Percentiles rank a stretch among this genome's conserved stretches.
phyloP scores from a whole-genome alignment of 768 basidiomycete genomes.

The Xanthoconium stramineum region DNA sequence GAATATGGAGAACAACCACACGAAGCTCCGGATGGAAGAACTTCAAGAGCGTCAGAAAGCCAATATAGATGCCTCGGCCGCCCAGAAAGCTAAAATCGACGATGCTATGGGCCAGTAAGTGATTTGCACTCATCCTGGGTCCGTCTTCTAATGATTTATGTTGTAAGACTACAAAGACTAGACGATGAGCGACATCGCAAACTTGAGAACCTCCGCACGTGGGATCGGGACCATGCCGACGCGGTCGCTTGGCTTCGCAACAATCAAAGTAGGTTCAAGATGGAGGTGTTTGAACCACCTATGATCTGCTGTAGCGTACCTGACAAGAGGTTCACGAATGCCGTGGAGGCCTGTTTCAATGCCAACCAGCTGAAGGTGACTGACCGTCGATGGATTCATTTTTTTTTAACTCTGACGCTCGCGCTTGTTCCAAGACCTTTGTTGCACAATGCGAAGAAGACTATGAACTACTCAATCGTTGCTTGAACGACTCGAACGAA shows the following conservation, averaged over 20 bases:
- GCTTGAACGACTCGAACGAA: conserved; percentile 60
- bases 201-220: conserved; percentile 46
- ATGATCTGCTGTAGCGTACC: conserved; percentile 69
- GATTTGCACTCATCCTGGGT: not conserved
- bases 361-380: conserved; percentile 60
- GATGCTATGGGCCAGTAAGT: conserved; percentile 29
- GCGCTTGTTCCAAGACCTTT: conserved; percentile 56
- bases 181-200: conserved; percentile 58
- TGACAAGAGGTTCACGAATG: conserved; percentile 56
- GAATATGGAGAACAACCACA: conserved; percentile 25
- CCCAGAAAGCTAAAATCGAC: conserved; percentile 32
- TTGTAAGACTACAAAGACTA: conserved; percentile 50
- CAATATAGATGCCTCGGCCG: conserved; percentile 34
- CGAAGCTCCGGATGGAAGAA: conserved; percentile 27
- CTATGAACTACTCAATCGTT: conserved; percentile 62
- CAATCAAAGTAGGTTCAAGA: conserved; percentile 65
- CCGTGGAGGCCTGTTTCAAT: conserved; percentile 73
- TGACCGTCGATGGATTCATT: not conserved
- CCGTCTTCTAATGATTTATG: not conserved
- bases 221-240: conserved; percentile 60
- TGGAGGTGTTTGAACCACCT: conserved; percentile 85
- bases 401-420: not conserved
- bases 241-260: conserved; percentile 72
- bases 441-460: conserved; percentile 84
- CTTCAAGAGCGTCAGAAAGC: conserved; percentile 38